Conservation (phyloP, 2,329 filamentous ascomycete species). For the Colletotrichum tamarilloi region DNA sequence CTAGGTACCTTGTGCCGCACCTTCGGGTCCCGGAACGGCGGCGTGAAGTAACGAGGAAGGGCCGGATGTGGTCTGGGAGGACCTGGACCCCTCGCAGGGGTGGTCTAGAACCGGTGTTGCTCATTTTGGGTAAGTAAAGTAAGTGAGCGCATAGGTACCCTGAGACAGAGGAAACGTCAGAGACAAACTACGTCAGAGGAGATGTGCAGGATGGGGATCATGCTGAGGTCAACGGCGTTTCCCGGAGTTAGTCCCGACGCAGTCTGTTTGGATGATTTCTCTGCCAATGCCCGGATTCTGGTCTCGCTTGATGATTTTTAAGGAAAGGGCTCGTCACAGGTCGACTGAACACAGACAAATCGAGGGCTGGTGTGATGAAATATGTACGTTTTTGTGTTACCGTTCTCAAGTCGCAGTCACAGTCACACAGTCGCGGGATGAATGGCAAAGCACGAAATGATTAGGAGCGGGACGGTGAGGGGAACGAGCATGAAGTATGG, state of each 20-base stretch:
- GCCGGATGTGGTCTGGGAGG: not conserved
- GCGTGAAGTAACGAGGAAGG: not conserved
- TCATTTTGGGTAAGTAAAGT: not conserved
- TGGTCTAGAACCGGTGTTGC: not conserved
- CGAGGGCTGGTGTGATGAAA: not conserved
- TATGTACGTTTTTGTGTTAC: not conserved
- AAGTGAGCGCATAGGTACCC: no score
- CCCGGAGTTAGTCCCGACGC: not conserved
- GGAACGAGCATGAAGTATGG: not conserved
- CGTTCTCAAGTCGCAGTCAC: no score
- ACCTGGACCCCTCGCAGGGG: no score
- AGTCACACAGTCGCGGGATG: no score
- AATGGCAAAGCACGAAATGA: no score
- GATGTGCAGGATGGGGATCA: not conserved
- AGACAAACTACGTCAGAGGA: not conserved
- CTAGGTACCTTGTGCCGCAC: not conserved
- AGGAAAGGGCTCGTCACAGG: not conserved
- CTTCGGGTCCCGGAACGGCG: not conserved
- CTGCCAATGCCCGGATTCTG: no score
- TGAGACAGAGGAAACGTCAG: not conserved
- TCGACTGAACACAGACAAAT: not conserved
- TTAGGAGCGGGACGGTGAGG: no score
- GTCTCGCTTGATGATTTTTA: no score
- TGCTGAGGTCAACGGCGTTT: not conserved
- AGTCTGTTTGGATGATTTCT: not conserved